phyloP scores from a whole-genome alignment of 2,329 filamentous ascomycete species.

The Saccharata proteae region DNA sequence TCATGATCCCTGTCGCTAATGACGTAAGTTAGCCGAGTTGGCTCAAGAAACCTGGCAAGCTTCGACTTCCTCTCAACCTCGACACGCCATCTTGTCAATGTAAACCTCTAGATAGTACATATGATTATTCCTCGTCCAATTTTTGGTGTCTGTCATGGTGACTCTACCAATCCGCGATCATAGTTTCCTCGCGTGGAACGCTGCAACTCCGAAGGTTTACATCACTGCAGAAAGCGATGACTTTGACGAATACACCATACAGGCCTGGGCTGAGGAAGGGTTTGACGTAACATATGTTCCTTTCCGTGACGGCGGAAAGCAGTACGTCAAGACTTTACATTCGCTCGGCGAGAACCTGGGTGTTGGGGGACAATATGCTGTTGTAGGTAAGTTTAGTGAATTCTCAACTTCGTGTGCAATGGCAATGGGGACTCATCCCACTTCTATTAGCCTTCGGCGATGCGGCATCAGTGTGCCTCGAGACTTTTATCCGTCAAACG shows the following conservation, averaged over 20 bases:
- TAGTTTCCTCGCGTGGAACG: conserved; percentile 27
- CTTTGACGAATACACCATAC: conserved; percentile 42
- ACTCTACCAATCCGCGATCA: too few species aligned
- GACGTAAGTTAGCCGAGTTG: too few species aligned
- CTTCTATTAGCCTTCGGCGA: conserved; percentile 51
- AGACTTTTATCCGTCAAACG: conserved; percentile 40
- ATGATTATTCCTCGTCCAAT: too few species aligned
- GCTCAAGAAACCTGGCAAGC: too few species aligned
- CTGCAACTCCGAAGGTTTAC: conserved; percentile 33
- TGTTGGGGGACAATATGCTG: conserved; percentile 49
- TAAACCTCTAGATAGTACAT: too few species aligned
- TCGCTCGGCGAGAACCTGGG: conserved; percentile 41
- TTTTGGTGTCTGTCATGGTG: too few species aligned
- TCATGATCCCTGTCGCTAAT: too few species aligned
- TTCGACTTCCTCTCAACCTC: too few species aligned
- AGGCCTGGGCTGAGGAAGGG: conserved; percentile 48
- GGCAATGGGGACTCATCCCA: too few species aligned
- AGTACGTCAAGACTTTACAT: conserved; percentile 36
- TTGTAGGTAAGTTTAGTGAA: conserved; percentile 38
- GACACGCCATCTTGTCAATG: too few species aligned
- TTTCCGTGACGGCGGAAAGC: conserved; percentile 35
- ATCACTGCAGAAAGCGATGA: conserved; percentile 41
- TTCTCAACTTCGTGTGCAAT: background rate
- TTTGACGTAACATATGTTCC: conserved; percentile 48
- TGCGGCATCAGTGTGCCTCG: conserved; percentile 47